Percentiles rank a stretch among this genome's conserved stretches.
Conservation (phyloP, 169 alveolate species). For the Plasmodium knowlesi region DNA sequence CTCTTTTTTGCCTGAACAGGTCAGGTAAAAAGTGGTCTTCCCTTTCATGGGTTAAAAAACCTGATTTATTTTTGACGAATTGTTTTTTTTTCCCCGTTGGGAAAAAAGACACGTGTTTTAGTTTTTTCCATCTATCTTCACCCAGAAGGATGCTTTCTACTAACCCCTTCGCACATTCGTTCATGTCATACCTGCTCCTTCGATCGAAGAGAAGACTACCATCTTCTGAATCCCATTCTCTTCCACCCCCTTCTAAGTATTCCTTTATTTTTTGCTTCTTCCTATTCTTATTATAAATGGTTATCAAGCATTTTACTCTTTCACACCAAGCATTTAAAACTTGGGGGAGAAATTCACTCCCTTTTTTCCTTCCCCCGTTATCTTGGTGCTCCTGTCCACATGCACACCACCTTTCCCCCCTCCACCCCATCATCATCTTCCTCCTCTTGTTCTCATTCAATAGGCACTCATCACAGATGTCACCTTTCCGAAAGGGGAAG, state of each 20-base stretch:
- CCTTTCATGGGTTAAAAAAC: neutral
- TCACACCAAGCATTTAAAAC: constrained; percentile 51
- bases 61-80: neutral
- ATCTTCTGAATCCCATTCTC: neutral
- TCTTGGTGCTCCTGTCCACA: neutral
- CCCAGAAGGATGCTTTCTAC: neutral
- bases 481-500: constrained; percentile 7
- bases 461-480: constrained; percentile 44
- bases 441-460: neutral
- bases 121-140: neutral
- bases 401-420: neutral
- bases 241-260: neutral
- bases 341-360: constrained; percentile 28
- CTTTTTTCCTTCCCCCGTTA: neutral
- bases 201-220: neutral
- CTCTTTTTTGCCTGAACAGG: neutral
- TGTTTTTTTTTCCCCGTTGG: neutral
- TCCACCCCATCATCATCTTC: neutral
- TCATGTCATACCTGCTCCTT: constrained; percentile 55
- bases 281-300: constrained; percentile 35
- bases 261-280: constrained; percentile 22
- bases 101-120: constrained; percentile 10
- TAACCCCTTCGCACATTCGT: constrained; percentile 43
- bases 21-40: neutral
- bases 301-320: constrained; percentile 24